Evolutionary conservation across 495 filamentous ascomycete genomes (phyloP).

Genomic region (Lepraria neglecta): DNA sequence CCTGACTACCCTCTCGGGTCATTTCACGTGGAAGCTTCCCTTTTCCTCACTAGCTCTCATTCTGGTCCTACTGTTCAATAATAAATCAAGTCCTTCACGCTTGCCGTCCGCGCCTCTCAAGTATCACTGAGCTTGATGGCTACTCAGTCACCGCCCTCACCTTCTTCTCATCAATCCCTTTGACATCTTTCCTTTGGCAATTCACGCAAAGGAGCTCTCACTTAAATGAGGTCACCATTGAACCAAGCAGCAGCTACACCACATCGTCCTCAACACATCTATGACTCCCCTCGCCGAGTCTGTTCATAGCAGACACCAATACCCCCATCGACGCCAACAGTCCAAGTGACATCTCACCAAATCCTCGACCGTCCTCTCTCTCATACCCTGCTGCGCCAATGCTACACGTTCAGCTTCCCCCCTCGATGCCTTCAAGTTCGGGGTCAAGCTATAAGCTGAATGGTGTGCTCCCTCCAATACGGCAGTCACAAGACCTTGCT

Average conservation of each 20-base stretch:
- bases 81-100: background rate
- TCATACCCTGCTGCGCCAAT: constrained; percentile 15
- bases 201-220: background rate
- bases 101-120: constrained; percentile 12
- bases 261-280: constrained; percentile 6
- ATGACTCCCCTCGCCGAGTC: constrained; percentile 10
- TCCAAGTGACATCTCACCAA: background rate
- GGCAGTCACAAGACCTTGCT: constrained; percentile 18
- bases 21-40: constrained; percentile 17
- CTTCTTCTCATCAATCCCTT: constrained; percentile 3
- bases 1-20: constrained; percentile 13
- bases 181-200: constrained; percentile 11
- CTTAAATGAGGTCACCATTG: background rate
- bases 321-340: constrained; percentile 3
- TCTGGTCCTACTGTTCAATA: constrained; percentile 17
- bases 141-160: constrained; percentile 7
- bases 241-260: constrained; percentile 7
- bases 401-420: constrained; percentile 20
- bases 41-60: constrained; percentile 28
- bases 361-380: background rate
- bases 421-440: constrained; percentile 25
- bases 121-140: constrained; percentile 17
- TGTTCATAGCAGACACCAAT: background rate
- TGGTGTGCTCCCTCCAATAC: constrained; percentile 19
- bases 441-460: constrained; percentile 16